These are phyloP conservation scores for Termitomyces sp. DNA, from an alignment of 768 basidiomycete species.

Conservation along the genomic window DNA sequence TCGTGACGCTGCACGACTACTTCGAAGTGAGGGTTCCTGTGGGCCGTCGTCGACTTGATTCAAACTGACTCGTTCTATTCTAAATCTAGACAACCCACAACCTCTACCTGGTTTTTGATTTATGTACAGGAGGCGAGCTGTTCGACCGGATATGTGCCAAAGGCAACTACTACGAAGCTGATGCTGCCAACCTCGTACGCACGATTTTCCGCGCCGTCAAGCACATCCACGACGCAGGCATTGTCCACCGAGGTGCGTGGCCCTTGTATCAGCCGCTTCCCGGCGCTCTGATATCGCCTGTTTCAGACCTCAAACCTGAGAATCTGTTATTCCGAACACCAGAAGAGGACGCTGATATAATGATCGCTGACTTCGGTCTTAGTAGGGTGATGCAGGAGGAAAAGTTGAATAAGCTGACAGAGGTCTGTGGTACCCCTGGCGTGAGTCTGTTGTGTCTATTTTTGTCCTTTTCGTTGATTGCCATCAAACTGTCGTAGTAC, in stretches of 20 bases:
- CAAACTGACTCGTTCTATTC: neutral
- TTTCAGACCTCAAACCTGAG: constrained; percentile 89
- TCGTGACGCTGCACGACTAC: constrained; percentile 94
- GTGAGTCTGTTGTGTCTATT: constrained; percentile 29
- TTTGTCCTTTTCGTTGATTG: neutral
- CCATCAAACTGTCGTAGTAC: constrained; percentile 39
- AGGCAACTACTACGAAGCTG: constrained; percentile 94
- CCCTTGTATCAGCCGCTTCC: neutral
- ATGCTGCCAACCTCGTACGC: constrained; percentile 84
- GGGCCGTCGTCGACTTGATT: neutral
- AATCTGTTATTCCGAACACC: constrained; percentile 91
- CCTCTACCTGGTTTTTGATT: constrained; percentile 91
- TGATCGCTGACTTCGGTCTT: constrained; percentile 96
- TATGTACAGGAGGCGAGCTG: constrained; percentile 97
- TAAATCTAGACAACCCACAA: constrained; percentile 80
- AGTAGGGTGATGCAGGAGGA: constrained; percentile 88
- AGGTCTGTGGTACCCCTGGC: constrained; percentile 94
- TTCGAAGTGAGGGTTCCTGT: constrained; percentile 62
- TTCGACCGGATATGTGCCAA: constrained; percentile 98
- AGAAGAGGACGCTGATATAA: constrained; percentile 88
- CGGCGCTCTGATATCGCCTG: neutral
- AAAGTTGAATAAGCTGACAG: constrained; percentile 82
- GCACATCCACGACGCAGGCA: constrained; percentile 87
- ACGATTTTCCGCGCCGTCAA: constrained; percentile 84
- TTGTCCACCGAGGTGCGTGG: constrained; percentile 80